Evolutionary conservation across 805 yeast genomes (phyloP).

Genomic region (Yueomyces sp.): DNA sequence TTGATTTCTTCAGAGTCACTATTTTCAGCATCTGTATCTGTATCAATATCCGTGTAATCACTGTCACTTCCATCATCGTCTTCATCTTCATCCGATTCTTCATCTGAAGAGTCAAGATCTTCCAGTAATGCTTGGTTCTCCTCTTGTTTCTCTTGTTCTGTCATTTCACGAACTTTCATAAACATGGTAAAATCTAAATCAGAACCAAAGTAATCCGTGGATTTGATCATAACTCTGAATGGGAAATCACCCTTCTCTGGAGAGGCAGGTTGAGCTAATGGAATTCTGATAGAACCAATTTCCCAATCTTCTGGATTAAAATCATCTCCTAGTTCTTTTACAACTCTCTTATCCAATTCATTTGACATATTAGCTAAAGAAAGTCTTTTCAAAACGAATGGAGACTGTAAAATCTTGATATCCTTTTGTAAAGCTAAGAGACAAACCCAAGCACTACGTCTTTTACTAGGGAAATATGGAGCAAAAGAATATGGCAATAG

Average conservation of each 20-base stretch:
- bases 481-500: slow-evolving; percentile 49
- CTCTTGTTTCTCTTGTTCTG: slow-evolving; percentile 26
- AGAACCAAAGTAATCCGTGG: slow-evolving; percentile 67
- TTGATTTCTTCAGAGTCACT: slow-evolving; percentile 1
- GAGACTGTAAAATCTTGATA: slow-evolving; percentile 62
- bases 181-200: slow-evolving; percentile 62
- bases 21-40: slow-evolving; percentile 25
- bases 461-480: slow-evolving; percentile 60
- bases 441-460: slow-evolving; percentile 48
- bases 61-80: slow-evolving; percentile 31
- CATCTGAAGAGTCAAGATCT: slow-evolving; percentile 36
- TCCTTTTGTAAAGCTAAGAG: slow-evolving; percentile 64
- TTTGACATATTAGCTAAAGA: slow-evolving; percentile 18
- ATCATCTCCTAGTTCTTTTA: slow-evolving; percentile 21
- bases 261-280: slow-evolving; percentile 70
- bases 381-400: slow-evolving; percentile 22
- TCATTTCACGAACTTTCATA: slow-evolving; percentile 56
- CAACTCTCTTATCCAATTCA: slow-evolving; percentile 18
- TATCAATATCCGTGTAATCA: slow-evolving; percentile 24
- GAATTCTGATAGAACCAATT: slow-evolving; percentile 66
- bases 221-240: slow-evolving; percentile 58
- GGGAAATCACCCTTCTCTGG: slow-evolving; percentile 46
- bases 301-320: slow-evolving; percentile 27
- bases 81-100: slow-evolving; percentile 53
- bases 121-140: slow-evolving; percentile 52